Percentiles rank a stretch among this genome's conserved stretches.
phyloP scores from a whole-genome alignment of 495 filamentous ascomycete species.

The Xylaria telfairii region DNA sequence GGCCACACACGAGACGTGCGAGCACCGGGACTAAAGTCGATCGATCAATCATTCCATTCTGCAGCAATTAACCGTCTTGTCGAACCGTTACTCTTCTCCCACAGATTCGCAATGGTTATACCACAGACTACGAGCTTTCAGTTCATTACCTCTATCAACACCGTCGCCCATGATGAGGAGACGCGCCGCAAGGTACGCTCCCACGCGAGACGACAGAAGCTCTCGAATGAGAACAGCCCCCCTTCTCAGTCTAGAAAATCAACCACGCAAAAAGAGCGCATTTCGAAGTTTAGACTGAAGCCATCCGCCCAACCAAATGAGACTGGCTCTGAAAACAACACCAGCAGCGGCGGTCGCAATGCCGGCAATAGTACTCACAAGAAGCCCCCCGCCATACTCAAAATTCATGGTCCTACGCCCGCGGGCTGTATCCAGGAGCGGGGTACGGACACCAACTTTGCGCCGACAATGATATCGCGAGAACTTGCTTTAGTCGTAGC shows the following conservation, averaged over 20 bases:
- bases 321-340: not conserved
- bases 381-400: slow-evolving; percentile 8
- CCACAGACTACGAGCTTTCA: slow-evolving; percentile 33
- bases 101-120: slow-evolving; percentile 24
- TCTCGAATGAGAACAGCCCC: slow-evolving; percentile 34
- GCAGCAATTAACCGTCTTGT: not conserved
- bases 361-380: not conserved
- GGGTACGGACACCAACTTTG: slow-evolving; percentile 15
- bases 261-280: slow-evolving; percentile 38
- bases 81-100: not conserved
- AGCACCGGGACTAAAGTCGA: not conserved
- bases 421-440: not conserved
- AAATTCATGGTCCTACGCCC: not conserved
- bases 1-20: not conserved
- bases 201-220: slow-evolving; percentile 39
- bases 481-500: slow-evolving; percentile 39
- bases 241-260: slow-evolving; percentile 32
- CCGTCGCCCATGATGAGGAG: slow-evolving; percentile 41
- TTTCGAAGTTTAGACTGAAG: slow-evolving; percentile 40
- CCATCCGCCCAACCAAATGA: slow-evolving; percentile 20
- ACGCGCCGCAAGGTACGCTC: slow-evolving; percentile 41
- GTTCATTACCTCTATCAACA: slow-evolving; percentile 44
- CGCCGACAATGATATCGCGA: slow-evolving; percentile 31
- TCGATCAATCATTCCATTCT: not conserved
- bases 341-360: slow-evolving; percentile 4